Evolutionary conservation across 768 basidiomycete genomes (phyloP), one percentile per base, ranked within the genome.

Genomic region (Leccinum subgranulosum): DNA sequence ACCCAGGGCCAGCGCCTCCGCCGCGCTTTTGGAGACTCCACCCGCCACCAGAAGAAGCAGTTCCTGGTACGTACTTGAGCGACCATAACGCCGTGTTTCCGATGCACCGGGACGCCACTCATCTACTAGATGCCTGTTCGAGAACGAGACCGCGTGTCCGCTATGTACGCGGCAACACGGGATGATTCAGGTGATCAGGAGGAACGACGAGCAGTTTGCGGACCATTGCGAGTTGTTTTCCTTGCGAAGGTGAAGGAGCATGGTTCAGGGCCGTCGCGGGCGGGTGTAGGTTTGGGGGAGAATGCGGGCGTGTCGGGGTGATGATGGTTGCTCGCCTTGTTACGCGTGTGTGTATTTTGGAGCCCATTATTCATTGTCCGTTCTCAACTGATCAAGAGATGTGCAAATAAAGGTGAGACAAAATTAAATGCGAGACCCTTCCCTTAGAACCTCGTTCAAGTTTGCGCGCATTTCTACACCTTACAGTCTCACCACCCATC

Each of bases 111-210:
- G 23, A 23, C 23, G 23, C 23, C 23, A 23, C 23, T 23, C 23
- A 23, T 25, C 7, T 60, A 97, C 7, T 60, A 97, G 95, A 49
- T 98, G 94, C 66, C 72, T 98, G n/a, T 83, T 84, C 15, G 93
- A 95, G 59, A 83, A 92, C 61, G 94, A 96, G 54, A 84, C 87
- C 0, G 89, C 96, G 64, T 99, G 97, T 67, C 94, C 94, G 0
- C 81, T 84, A 27, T 98, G 96, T 66, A 92, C 88, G 1, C 82
- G 87, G 9, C 86, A 92, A 60, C 92, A 98, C 63, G 86, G 88
- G 31, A 83, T 97, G 41, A 88, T 98, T 47, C 86, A 91, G 29
- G 95, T 98, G 70, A 91, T 99, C 52, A 78, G 91, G 59, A 79
- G 84, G 59, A 92, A 91, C 66, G 97, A 98, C 61, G 91, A 90